Base-by-base conservation (phyloP, 139 green algal species). In the Picochlorum costavermella region DNA sequence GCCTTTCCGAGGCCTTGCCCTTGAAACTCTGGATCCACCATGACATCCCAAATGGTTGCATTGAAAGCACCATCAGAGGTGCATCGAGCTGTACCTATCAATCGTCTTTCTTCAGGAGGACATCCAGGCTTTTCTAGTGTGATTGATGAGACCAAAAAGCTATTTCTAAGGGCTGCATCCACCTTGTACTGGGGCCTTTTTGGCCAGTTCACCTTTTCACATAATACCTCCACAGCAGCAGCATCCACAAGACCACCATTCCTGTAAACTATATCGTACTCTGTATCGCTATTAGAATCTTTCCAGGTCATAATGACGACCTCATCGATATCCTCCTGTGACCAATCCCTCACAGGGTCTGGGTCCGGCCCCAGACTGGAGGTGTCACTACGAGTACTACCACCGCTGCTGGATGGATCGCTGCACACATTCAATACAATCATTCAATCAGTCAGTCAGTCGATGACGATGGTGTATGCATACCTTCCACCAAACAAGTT, bases 41-140 rank as follows among this genome's bases (percentile, higher is more conserved):
- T 68, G 12, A 98, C 88, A 70, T 98, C 92, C 90, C 92, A 98
- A 30, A 98, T 94, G 30, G 92, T 98, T 43, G 92, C 92, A 63
- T 98, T 98, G 83, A 98, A 98, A 0, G 81, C 89, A 60, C 95
- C 86, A 75, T 98, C 92, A 14, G 68, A 86, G 4, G 92, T 98
- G 31, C 84, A 89, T 4, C 92, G 78, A 6, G 87, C 89, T 36
- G 95, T 62, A 2, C 88, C 91, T 14, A 97, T 83, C 2, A 97
- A 73, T 28, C 64, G n/a, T 64, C 46, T 56, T 12, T 53, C n/a
- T 56, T 53, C 33, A 31, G 14, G n/a, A 46, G 9, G 28, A n/a
- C 4, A 30, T 46, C 14, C 56, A 1, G 29, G 9, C 5, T 72
- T 4, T 61, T 83, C 61, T 61, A 89, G 62, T 44, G 86, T 69